Evolutionary conservation across 163 green algal genomes (phyloP), one percentile per base, ranked within the genome.

Genomic region (Coccomyxa subellipsoidea): DNA sequence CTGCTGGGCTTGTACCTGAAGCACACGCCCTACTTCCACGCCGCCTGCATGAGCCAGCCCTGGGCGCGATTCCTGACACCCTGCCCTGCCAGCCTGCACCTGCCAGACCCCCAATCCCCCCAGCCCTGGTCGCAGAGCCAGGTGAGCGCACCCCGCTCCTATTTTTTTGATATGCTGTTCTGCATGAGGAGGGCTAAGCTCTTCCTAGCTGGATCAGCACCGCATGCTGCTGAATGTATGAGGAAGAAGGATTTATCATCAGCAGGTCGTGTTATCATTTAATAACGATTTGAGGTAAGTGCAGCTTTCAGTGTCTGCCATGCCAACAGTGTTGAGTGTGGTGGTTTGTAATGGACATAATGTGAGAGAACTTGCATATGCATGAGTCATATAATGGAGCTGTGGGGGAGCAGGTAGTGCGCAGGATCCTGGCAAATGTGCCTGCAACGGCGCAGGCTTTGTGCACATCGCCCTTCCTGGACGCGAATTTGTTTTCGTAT

Each of bases 401-500:
- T 59, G 47, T 59, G 47, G 21, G 70, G 27, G 32, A 38, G 66
- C 70, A 82, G 82, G 69, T 76, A n/a, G 79, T 69, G 32, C 39
- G 36, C 37, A 69, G 82, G 37, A 31, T 83, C 39, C 47, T 83
- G 70, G 54, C 70, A 27, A 47, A 38, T 29, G 32, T 86, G 23
- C 82, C 82, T 15, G 34, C 72, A 32, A 81, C 23, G 4, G 75
- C 66, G 23, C 78, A 83, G 70, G 36, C 40, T 53, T 78, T 86
- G 36, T 79, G 47, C n/a, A 25, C 78, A 18, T 79, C 35, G 18
- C 82, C 82, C 0, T 86, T 78, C 47, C 70, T 86, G 78, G 82
- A 86, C 78, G 70, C 78, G 25, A 40, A 29, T 32, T 71, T 86
- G 25, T 86, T 81, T 37, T 27, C 36, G 18, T 86, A 83, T 47